Evolutionary conservation across 1,284 basidiomycete genomes (phyloP).

Genomic region (Coniferiporia sulphurascens): DNA sequence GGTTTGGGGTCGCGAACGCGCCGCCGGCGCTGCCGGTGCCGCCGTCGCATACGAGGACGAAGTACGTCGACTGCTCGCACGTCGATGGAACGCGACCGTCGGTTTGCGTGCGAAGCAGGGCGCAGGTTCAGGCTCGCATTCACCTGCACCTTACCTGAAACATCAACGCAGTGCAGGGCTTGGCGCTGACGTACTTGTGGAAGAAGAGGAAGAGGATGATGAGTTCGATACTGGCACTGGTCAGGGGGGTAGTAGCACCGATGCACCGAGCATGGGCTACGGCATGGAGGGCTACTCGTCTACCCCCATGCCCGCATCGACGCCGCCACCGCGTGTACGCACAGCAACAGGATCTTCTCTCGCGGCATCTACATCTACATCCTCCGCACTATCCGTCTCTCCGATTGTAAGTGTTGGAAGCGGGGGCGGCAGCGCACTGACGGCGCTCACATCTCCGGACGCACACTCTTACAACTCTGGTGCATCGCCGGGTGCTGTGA

Average conservation of each 20-base stretch:
- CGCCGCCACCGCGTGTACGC: conserved; percentile 20
- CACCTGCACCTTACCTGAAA: conserved; percentile 22
- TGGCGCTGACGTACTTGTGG: conserved; percentile 56
- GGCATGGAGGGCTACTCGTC: conserved; percentile 16
- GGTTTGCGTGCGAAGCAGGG: conserved; percentile 31
- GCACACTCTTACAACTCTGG: conserved; percentile 26
- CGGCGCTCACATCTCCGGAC: conserved; percentile 63
- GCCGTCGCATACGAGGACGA: conserved; percentile 73
- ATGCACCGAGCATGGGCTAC: conserved; percentile 15
- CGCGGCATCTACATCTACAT: conserved; percentile 19
- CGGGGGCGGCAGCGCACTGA: conserved; percentile 35
- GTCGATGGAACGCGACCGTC: conserved; percentile 63
- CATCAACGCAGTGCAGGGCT: conserved; percentile 43
- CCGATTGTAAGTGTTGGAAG: conserved; percentile 12
- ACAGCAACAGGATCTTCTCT: conserved; percentile 44
- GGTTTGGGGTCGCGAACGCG: conserved; percentile 71
- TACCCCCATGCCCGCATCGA: conserved; percentile 5
- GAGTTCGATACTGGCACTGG: conserved; percentile 41
- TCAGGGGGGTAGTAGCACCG: conserved; percentile 26
- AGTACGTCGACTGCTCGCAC: conserved; percentile 58
- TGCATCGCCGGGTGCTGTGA: conserved; percentile 22
- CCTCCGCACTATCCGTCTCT: not conserved
- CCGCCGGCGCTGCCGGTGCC: conserved; percentile 32
- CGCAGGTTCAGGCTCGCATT: conserved; percentile 57
- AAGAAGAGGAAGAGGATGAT: conserved; percentile 59